A percentile compares a stretch with the other conserved stretches of the same genome.
Evolutionary conservation across 352 stramenopile species (phyloP).

Genomic region (Phytophthora vignae): DNA sequence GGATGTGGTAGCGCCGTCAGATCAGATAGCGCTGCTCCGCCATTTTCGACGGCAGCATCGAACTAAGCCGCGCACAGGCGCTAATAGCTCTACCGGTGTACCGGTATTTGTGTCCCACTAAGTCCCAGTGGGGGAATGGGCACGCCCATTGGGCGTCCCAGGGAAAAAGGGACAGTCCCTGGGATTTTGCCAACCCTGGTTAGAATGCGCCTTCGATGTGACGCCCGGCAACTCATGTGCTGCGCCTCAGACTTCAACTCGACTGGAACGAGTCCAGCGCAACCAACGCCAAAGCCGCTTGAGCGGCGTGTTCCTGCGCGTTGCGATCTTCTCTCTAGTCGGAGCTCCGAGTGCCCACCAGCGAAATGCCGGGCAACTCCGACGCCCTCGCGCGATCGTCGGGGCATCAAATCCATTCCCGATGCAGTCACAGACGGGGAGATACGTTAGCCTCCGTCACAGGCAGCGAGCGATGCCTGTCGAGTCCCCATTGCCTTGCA

Average conservation of each 20-base stretch:
- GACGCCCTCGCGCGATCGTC: conserved; percentile 19
- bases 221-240: conserved; percentile 21
- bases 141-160: too few relatives aligned
- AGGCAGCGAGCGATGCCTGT: background rate
- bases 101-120: too few relatives aligned
- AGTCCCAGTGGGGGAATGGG: too few relatives aligned
- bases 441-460: conserved; percentile 6
- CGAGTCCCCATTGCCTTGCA: too few relatives aligned
- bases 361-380: conserved; percentile 16
- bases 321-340: conserved; percentile 23
- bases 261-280: background rate
- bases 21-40: conserved; percentile 38
- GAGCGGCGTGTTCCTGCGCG: too few relatives aligned
- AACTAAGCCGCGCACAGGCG: background rate
- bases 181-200: too few relatives aligned
- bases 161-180: too few relatives aligned
- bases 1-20: conserved; percentile 36
- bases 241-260: conserved; percentile 17
- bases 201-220: conserved; percentile 6
- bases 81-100: too few relatives aligned
- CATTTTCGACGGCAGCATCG: conserved; percentile 28
- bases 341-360: conserved; percentile 18
- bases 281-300: too few relatives aligned
- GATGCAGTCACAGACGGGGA: conserved; percentile 18
- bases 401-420: conserved; percentile 37